Evolutionary conservation across 352 stramenopile species (phyloP), one percentile per base, ranked within the genome.

Genomic region (Thalassiosira oceanica): DNA sequence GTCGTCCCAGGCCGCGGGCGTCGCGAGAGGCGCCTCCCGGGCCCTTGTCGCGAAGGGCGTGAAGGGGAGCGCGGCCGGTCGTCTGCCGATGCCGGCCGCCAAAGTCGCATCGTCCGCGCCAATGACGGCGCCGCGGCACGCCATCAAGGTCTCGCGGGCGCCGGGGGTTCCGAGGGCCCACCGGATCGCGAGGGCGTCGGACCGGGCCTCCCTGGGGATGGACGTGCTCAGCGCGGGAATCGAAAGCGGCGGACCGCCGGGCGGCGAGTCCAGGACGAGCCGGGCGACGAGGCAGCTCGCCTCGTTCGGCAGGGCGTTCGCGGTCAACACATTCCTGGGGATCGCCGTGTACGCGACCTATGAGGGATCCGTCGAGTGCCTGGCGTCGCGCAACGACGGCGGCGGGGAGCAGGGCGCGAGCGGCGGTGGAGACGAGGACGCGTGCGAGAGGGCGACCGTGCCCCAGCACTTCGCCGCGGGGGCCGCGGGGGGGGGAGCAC

Each of bases 291-390:
- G 26, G 26, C 63, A 56, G 61, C 16, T 66, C 10, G 15, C 50
- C 24, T 37, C 61, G 8, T 64, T 75, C 48, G 18, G 33, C 15
- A 55, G 36, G 42, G 49, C 41, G 21, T 80, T 80, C 42, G 28
- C 61, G 2, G 58, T 53, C 10, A 80, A 80, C 51, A 63, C 70
- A 3, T 31, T 76, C 10, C 35, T 80, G 27, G 70, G 70, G 13
- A 72, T 76, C 55, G 70, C 63, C 10, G 62, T 76, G 10, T 80
- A 68, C 58, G 48, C 49, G 21, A 68, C 63, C 0, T 80, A 80
- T 21, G 70, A 80, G 46, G 58, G 55, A 21, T 41, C 67, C 26
- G 54, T 76, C 18, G 62, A 80, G 13, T 41, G 49, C 31, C 18
- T 68, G 16, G 52, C 31, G 24, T 11, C 52, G 39, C 21, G 7